phyloP scores from a whole-genome alignment of 495 filamentous ascomycete genomes.

The Symbiotaphrina buchneri region DNA sequence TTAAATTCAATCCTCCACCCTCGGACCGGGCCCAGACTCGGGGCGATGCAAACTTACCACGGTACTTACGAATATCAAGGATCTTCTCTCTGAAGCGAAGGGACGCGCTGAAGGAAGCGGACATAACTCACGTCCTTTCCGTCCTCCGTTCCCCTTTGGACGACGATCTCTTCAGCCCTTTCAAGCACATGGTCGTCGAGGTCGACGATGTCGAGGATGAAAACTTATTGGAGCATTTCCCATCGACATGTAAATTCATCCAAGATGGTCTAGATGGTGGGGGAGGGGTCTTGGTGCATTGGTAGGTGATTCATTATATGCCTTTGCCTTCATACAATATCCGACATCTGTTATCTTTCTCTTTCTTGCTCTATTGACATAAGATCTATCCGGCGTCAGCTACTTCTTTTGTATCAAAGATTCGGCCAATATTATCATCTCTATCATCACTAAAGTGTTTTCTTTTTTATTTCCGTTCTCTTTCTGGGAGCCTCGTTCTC shows the following conservation, averaged over 20 bases:
- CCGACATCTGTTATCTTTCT: too few species aligned
- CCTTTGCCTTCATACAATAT: too few species aligned
- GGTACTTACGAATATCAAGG: too few species aligned
- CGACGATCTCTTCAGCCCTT: slow-evolving; percentile 26
- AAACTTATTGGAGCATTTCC: slow-evolving; percentile 63
- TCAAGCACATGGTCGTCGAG: slow-evolving; percentile 53
- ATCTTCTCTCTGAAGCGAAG: slow-evolving; percentile 53
- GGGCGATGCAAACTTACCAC: too few species aligned
- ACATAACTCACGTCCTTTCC: slow-evolving; percentile 84
- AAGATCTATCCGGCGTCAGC: too few species aligned
- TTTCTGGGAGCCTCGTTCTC: neutral
- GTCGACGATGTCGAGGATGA: slow-evolving; percentile 77
- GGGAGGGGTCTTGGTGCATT: slow-evolving; percentile 50
- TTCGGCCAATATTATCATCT: too few species aligned
- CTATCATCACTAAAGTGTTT: too few species aligned
- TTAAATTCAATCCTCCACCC: too few species aligned
- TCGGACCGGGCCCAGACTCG: too few species aligned
- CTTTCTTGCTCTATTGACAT: too few species aligned
- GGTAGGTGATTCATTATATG: slow-evolving; percentile 20
- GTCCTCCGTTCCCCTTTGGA: slow-evolving; percentile 40
- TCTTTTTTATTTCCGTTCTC: neutral
- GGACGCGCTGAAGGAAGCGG: slow-evolving; percentile 37
- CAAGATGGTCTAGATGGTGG: slow-evolving; percentile 44
- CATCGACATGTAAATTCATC: slow-evolving; percentile 59
- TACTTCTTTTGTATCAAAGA: too few species aligned